phyloP scores from a whole-genome alignment of 2,329 filamentous ascomycete genomes.

The Fusarium gaditjirri region DNA sequence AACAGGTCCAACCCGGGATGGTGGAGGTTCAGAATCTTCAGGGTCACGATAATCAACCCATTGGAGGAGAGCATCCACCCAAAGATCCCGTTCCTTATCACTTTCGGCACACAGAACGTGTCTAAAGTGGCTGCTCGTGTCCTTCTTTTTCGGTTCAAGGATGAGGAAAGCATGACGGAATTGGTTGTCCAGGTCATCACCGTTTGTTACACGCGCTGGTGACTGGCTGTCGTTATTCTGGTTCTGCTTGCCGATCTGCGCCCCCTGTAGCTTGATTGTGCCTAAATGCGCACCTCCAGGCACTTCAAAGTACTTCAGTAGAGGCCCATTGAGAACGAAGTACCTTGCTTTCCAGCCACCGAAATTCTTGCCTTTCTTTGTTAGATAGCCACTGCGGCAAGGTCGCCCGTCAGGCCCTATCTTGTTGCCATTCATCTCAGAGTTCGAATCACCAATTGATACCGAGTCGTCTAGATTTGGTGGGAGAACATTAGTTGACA shows the following conservation, averaged over 20 bases:
- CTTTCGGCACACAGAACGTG: conserved; percentile 97
- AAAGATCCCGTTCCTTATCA: conserved; percentile 89
- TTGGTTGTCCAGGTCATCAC: conserved; percentile 88
- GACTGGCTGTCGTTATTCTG: conserved; percentile 62
- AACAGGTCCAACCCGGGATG: conserved; percentile 42
- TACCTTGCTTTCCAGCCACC: conserved; percentile 94
- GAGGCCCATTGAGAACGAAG: conserved; percentile 69
- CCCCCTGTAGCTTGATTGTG: conserved; percentile 89
- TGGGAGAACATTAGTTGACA: conserved; percentile 75
- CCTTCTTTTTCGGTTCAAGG: conserved; percentile 95
- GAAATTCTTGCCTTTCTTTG: conserved; percentile 98
- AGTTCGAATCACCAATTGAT: conserved; percentile 36
- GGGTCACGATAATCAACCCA: conserved; percentile 83
- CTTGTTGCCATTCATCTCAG: conserved; percentile 48
- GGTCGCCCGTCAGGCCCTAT: conserved; percentile 72
- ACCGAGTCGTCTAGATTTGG: conserved; percentile 68
- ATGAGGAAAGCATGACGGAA: conserved; percentile 97
- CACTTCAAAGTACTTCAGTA: conserved; percentile 88
- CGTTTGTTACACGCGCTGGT: conserved; percentile 62
- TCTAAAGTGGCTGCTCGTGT: conserved; percentile 85
- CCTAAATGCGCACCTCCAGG: conserved; percentile 91
- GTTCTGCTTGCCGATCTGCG: conserved; percentile 94
- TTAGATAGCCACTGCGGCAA: conserved; percentile 88
- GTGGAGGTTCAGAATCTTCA: conserved; percentile 56
- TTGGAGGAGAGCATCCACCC: conserved; percentile 89